phyloP scores from a whole-genome alignment of 129 eudicot genomes.

The Flaveria robusta region DNA sequence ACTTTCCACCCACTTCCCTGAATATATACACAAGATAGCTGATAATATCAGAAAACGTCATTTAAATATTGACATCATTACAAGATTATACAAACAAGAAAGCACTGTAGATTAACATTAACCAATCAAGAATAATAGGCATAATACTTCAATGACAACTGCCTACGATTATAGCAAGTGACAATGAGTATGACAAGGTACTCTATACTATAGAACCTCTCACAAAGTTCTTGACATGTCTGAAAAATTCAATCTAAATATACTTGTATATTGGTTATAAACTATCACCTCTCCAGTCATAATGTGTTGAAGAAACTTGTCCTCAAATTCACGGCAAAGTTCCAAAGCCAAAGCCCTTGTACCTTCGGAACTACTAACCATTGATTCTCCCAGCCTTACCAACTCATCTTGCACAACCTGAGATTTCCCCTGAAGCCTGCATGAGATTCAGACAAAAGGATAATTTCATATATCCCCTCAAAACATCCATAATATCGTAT shows the following conservation, averaged over 20 bases:
- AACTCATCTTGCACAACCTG: conserved; percentile 92
- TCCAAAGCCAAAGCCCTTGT: conserved; percentile 97
- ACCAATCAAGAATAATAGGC: neutral
- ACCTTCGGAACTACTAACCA: conserved; percentile 95
- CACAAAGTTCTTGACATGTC: neutral
- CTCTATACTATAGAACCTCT: neutral
- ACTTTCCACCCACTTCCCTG: conserved; percentile 99
- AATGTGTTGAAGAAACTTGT: conserved; percentile 89
- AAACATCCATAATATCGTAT: neutral
- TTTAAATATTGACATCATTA: conserved; percentile 8
- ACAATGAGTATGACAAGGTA: neutral
- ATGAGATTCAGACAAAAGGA: conserved; percentile 14
- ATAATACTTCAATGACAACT: conserved; percentile 3
- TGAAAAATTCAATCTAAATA: neutral
- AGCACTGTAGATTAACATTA: conserved; percentile 13
- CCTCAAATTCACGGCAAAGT: conserved; percentile 99
- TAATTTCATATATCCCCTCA: neutral
- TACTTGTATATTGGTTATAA: conserved; percentile 1
- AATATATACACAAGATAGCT: conserved; percentile 4
- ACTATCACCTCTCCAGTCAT: conserved; percentile 89
- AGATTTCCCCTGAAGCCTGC: conserved; percentile 98
- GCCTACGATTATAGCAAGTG: neutral
- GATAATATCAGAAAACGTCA: conserved; percentile 12
- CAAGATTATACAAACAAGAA: neutral
- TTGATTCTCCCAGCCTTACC: conserved; percentile 89